phyloP scores from a whole-genome alignment of 768 basidiomycete genomes.

The Xerocomellus amylosporus region DNA sequence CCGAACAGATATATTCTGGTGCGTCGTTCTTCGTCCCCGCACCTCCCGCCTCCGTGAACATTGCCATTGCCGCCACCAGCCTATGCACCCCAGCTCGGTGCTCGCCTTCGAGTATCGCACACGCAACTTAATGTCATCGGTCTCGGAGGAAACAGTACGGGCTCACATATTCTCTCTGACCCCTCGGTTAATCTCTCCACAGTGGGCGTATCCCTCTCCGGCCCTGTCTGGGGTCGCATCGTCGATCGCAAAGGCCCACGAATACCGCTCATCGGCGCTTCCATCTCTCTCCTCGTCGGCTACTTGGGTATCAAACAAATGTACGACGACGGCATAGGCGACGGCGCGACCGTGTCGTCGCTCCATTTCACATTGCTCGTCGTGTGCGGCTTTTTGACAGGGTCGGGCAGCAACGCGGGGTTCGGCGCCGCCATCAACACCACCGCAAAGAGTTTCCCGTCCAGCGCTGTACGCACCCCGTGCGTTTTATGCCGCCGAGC shows the following conservation, averaged over 20 bases:
- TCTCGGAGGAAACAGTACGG: slow-evolving; percentile 71
- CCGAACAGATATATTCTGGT: slow-evolving; percentile 32
- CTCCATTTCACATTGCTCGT: slow-evolving; percentile 52
- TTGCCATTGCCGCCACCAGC: slow-evolving; percentile 43
- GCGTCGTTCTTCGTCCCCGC: not conserved
- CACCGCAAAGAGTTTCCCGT: slow-evolving; percentile 80
- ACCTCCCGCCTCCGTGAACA: not conserved
- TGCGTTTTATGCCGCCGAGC: no score
- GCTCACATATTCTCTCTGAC: not conserved
- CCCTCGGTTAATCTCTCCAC: not conserved
- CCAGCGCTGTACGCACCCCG: slow-evolving; percentile 60
- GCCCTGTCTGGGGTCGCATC: slow-evolving; percentile 77
- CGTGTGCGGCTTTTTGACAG: slow-evolving; percentile 67
- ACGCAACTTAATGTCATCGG: slow-evolving; percentile 82
- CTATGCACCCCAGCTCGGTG: slow-evolving; percentile 83
- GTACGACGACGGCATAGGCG: slow-evolving; percentile 53
- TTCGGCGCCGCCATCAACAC: slow-evolving; percentile 68
- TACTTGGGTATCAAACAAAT: slow-evolving; percentile 73
- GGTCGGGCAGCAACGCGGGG: slow-evolving; percentile 73
- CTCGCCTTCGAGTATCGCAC: slow-evolving; percentile 70
- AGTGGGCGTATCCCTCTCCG: slow-evolving; percentile 77
- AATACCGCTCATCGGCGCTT: slow-evolving; percentile 58
- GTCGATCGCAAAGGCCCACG: slow-evolving; percentile 76
- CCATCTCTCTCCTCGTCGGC: slow-evolving; percentile 59
- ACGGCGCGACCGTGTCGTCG: slow-evolving; percentile 37